Evolutionary conservation across 495 filamentous ascomycete genomes (phyloP).

Genomic region (Penicillium atrosanguineum): DNA sequence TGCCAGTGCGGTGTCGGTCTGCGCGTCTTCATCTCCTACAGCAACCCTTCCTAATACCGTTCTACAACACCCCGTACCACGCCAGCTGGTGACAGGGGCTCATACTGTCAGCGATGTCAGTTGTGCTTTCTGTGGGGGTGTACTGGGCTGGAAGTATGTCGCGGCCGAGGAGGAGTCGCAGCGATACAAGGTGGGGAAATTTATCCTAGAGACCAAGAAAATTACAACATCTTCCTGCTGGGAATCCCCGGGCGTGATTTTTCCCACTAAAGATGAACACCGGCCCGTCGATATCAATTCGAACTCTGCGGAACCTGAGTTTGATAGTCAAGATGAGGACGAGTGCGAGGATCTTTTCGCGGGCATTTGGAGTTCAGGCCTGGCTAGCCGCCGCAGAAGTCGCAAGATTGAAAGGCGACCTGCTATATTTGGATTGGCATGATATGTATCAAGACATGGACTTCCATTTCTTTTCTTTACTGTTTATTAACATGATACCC

Average conservation of each 20-base stretch:
- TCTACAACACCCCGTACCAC: constrained; percentile 59
- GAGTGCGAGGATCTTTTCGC: constrained; percentile 93
- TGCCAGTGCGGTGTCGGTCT: constrained; percentile 28
- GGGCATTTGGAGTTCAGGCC: constrained; percentile 75
- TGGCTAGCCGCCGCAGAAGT: constrained; percentile 61
- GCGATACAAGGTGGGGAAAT: constrained; percentile 92
- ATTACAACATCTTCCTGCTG: constrained; percentile 64
- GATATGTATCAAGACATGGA: background rate
- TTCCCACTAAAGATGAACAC: background rate
- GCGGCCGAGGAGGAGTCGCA: constrained; percentile 77
- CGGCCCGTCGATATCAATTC: constrained; percentile 10
- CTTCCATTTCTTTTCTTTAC: background rate
- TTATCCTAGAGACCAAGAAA: constrained; percentile 85
- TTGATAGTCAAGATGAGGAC: constrained; percentile 89
- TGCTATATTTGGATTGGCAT: constrained; percentile 28
- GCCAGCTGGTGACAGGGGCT: constrained; percentile 74
- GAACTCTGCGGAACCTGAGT: constrained; percentile 52
- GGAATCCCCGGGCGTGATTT: constrained; percentile 49
- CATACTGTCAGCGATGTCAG: constrained; percentile 60
- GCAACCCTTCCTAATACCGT: constrained; percentile 52
- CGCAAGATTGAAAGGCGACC: constrained; percentile 44
- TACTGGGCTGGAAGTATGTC: constrained; percentile 93
- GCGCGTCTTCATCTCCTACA: constrained; percentile 32
- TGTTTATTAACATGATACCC: background rate
- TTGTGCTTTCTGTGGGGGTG: constrained; percentile 61